Base-by-base conservation (phyloP, 2,329 filamentous ascomycete species). In the Pyrenophora teres region DNA sequence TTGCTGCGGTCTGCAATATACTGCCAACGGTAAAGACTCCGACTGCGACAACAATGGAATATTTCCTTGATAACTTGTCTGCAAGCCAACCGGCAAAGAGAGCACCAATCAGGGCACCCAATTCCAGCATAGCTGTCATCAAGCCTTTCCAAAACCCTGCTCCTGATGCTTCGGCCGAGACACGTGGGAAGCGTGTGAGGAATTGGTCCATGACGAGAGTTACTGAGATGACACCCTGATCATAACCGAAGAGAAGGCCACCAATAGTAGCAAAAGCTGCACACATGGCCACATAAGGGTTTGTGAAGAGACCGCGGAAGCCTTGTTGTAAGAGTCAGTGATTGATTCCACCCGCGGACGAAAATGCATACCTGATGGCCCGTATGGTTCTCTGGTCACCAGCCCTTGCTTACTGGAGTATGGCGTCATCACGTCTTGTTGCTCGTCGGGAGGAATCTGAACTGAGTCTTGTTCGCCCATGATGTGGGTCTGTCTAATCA, bases 111-210 rank as follows among this genome's bases (percentile, higher is more conserved):
- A 81, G 66, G 7, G 80, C 81, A n/a, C 81, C 80, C 16, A 82
- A 59, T 53, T 82, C 79, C 42, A 83, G 78, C 79, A 82, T 82
- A 3, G 80, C 80, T 7, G 80, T 83, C 71, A 82, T 67, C 5
- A 77, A 56, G 13, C 76, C 76, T 52, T 76, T 77, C 68, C 70
- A 75, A 58, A 77, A 77, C 4, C 77, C 77, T 2, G 75, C 72
- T 2, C 78, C 78, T 6, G 74, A 63, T 8, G 75, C 71, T 6
- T 65, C 67, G 15, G 73, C 69, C 0, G 75, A 72, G 3, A 81
- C 74, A 12, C 73, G 71, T 9, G 77, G 71, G 46, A 81, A 81
- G 1, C 70, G 70, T 0, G 70, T 67, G 3, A 80, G 67, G 53
- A 82, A 82, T 47, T 80, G 78, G 13, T 79, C 74, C 79, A 82